Evolutionary conservation across 805 yeast species (phyloP).

Genomic region (Ogataea glucozyma): DNA sequence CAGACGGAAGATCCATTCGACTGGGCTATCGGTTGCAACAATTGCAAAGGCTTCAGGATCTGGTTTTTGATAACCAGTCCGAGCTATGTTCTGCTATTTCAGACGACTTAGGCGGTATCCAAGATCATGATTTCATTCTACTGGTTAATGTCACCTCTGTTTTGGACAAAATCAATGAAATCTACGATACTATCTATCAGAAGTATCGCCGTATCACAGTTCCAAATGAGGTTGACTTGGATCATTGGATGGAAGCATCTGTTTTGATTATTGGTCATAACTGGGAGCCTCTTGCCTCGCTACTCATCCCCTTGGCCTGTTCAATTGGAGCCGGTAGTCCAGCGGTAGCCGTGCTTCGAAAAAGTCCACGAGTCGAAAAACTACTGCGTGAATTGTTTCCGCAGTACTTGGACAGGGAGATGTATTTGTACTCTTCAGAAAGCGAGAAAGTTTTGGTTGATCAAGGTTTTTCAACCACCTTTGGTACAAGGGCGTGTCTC

Average conservation of each 20-base stretch:
- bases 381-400: slow-evolving; percentile 7
- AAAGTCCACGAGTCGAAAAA: slow-evolving; percentile 6
- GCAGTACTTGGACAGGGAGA: slow-evolving; percentile 8
- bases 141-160: slow-evolving; percentile 8
- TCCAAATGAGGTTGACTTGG: slow-evolving; percentile 7
- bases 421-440: slow-evolving; percentile 6
- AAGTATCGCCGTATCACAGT: slow-evolving; percentile 2
- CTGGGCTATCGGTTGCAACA: slow-evolving; percentile 11
- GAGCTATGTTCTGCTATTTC: slow-evolving; percentile 2
- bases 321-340: slow-evolving; percentile 12
- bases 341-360: slow-evolving; percentile 5
- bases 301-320: slow-evolving; percentile 8
- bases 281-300: slow-evolving; percentile 10
- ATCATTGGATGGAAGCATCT: slow-evolving; percentile 12
- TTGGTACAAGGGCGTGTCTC: slow-evolving; percentile 8
- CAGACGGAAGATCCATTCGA: slow-evolving; percentile 13
- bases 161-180: neutral
- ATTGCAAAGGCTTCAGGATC: slow-evolving; percentile 10
- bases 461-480: slow-evolving; percentile 7
- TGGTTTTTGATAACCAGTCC: slow-evolving; percentile 10
- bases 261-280: slow-evolving; percentile 8
- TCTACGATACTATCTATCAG: neutral
- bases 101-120: slow-evolving; percentile 1
- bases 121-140: neutral
- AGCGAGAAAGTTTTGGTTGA: slow-evolving; percentile 1